These are phyloP conservation scores for Marchantia paleacea DNA, from an alignment of 225 moss, liverwort and hornwort species.

Conservation along the genomic window DNA sequence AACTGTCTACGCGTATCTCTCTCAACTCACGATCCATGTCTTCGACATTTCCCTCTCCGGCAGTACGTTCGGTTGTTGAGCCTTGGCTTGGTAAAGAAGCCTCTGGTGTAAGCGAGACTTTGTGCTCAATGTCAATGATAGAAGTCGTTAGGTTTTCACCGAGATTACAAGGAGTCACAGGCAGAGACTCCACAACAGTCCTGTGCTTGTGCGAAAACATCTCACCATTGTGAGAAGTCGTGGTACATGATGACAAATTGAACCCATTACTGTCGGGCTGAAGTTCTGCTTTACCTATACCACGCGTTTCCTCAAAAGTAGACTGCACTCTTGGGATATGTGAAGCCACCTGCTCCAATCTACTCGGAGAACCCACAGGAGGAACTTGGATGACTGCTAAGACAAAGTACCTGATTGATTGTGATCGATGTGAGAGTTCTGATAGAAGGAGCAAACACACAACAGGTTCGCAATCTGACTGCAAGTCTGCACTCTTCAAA, in stretches of 20 bases:
- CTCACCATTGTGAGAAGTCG: conserved; percentile 23
- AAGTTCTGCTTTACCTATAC: conserved; percentile 15
- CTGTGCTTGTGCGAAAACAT: conserved; percentile 3
- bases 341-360: conserved; percentile 26
- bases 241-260: conserved; percentile 26
- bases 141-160: neutral
- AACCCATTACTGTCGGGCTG: conserved; percentile 26
- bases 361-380: conserved; percentile 24
- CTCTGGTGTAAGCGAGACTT: neutral
- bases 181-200: neutral
- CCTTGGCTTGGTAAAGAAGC: conserved; percentile 7
- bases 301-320: conserved; percentile 21
- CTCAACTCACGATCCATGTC: conserved; percentile 8
- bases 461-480: neutral
- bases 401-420: conserved; percentile 33
- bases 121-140: neutral
- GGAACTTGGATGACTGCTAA: conserved; percentile 45
- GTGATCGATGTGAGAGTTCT: neutral
- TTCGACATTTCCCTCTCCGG: neutral
- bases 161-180: conserved; percentile 8
- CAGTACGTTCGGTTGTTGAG: neutral
- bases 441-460: neutral
- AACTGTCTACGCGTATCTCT: conserved; percentile 1
- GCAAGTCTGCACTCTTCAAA: neutral
- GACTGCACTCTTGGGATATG: conserved; percentile 17